Conservation (phyloP, 257 asterid species). For the Catharanthus roseus region DNA sequence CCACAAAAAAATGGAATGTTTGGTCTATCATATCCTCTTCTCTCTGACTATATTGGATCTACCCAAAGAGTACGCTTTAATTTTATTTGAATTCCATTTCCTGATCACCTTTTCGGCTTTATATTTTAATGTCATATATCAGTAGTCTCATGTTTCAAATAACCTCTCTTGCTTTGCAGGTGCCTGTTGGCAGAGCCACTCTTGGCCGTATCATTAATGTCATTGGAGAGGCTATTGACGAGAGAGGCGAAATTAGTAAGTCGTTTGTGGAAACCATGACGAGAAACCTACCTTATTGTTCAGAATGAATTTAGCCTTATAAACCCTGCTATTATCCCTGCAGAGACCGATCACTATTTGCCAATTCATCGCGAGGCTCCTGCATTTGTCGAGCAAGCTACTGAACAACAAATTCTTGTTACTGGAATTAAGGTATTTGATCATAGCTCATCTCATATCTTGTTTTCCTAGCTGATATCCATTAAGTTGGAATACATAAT, state of each 20-base stretch:
- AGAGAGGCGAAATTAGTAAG: constrained; percentile 81
- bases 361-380: constrained; percentile 99
- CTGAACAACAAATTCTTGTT: constrained; percentile 90
- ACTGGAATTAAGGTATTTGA: constrained; percentile 89
- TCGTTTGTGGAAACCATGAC: constrained; percentile 1
- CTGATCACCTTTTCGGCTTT: neutral
- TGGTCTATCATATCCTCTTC: neutral
- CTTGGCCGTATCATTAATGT: constrained; percentile 96
- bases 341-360: constrained; percentile 80
- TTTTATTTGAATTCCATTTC: neutral
- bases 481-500: neutral
- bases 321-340: constrained; percentile 14
- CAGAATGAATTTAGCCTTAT: constrained; percentile 11
- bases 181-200: constrained; percentile 97
- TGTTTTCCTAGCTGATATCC: neutral
- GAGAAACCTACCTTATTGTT: neutral
- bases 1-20: neutral
- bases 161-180: constrained; percentile 36
- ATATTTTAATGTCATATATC: neutral
- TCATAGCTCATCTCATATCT: neutral
- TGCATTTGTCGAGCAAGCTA: constrained; percentile 88
- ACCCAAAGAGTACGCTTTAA: neutral
- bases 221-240: constrained; percentile 92
- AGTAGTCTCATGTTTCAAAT: neutral
- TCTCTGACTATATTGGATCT: neutral